Percentiles rank a stretch among this genome's conserved stretches.
phyloP scores from a whole-genome alignment of 257 asterid genomes.

The Solanum corneliomulleri region DNA sequence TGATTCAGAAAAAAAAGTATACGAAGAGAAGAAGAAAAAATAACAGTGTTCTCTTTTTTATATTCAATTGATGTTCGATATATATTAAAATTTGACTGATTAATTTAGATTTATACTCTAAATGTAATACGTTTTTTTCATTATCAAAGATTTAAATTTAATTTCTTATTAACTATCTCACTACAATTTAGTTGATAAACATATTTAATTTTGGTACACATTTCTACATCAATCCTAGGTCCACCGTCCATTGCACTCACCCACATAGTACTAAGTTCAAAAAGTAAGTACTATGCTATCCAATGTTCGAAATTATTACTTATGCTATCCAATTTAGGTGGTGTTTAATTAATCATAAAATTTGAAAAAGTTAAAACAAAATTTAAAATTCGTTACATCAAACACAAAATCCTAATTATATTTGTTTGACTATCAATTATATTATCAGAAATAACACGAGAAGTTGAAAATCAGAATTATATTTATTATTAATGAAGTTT shows the following conservation, averaged over 20 bases:
- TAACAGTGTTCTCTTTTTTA: background rate
- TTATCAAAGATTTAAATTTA: background rate
- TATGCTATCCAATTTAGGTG: background rate
- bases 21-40: background rate
- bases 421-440: background rate
- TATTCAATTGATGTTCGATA: background rate
- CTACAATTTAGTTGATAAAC: accelerated
- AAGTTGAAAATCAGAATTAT: background rate
- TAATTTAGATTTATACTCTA: background rate
- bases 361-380: background rate
- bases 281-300: background rate
- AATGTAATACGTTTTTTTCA: accelerated
- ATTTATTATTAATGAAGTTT: background rate
- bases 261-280: background rate
- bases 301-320: background rate
- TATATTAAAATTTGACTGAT: accelerated
- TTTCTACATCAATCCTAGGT: background rate
- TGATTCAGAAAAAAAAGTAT: background rate
- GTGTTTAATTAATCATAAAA: background rate
- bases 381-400: background rate
- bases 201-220: background rate
- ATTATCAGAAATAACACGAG: background rate
- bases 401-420: background rate
- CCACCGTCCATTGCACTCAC: background rate
- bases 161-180: background rate